Percentiles rank a stretch among this genome's conserved stretches.
phyloP scores from a whole-genome alignment of 176 grass and related monocot species.

The Triticum monococcum region DNA sequence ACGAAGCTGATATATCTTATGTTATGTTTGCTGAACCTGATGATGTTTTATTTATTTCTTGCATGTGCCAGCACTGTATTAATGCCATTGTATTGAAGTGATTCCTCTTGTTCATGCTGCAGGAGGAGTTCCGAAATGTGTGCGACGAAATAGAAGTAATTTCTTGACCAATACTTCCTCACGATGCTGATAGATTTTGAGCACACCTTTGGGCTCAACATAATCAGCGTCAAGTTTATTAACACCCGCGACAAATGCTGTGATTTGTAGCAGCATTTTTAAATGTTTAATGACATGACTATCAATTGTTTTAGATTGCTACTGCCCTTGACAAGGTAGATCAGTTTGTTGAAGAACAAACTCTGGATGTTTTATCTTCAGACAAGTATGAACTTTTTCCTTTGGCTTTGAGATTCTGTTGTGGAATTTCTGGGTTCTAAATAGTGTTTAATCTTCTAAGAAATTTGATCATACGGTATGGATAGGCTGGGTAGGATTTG shows the following conservation, averaged over 20 bases:
- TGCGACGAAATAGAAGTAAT: constrained; percentile 51
- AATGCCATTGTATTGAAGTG: not conserved
- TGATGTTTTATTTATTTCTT: not conserved
- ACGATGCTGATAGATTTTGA: not conserved
- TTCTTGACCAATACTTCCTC: not conserved
- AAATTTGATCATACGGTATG: not conserved
- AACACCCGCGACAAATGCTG: not conserved
- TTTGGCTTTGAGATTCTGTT: not conserved
- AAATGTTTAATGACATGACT: not conserved
- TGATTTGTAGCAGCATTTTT: not conserved
- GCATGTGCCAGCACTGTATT: not conserved
- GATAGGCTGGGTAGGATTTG: constrained; percentile 11
- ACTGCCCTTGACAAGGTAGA: constrained; percentile 49
- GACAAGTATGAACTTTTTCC: constrained; percentile 49
- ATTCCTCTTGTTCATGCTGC: constrained; percentile 30
- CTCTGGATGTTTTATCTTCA: constrained; percentile 53
- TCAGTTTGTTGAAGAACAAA: constrained; percentile 50
- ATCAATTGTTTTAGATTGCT: constrained; percentile 38
- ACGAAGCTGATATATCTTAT: not conserved
- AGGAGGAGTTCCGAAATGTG: constrained; percentile 58
- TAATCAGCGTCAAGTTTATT: not conserved
- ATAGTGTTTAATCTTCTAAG: not conserved
- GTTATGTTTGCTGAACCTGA: not conserved
- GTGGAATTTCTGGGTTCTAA: not conserved
- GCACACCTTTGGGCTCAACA: not conserved